phyloP scores from a whole-genome alignment of 1,139 yeast species.

The Hansenula lynferdii region DNA sequence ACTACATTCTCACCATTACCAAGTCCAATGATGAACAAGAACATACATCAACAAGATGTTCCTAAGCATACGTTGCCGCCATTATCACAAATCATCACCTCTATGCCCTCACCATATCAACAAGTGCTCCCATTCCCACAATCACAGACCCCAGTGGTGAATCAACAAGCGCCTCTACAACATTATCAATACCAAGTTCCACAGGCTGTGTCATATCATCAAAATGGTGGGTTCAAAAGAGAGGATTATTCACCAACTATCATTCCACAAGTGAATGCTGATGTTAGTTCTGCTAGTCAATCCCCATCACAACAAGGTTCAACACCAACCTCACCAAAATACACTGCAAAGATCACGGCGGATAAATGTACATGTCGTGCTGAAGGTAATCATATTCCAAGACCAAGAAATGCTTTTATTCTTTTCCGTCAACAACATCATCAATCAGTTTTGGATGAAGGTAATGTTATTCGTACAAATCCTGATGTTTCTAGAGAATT shows the following conservation, averaged over 20 bases:
- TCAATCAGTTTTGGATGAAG: constrained; percentile 59
- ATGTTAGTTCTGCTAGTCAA: background rate
- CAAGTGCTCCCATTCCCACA: background rate
- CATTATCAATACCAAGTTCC: constrained; percentile 2
- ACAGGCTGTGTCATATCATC: background rate
- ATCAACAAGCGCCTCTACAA: constrained; percentile 4
- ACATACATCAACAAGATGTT: constrained; percentile 1
- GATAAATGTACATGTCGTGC: constrained; percentile 23
- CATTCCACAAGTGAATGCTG: background rate
- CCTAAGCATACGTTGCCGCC: constrained; percentile 12
- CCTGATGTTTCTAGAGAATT: constrained; percentile 77
- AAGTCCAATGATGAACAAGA: constrained; percentile 1
- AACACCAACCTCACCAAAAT: constrained; percentile 10
- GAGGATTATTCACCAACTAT: constrained; percentile 1
- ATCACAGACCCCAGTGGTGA: background rate
- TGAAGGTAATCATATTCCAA: constrained; percentile 48
- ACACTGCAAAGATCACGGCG: constrained; percentile 9
- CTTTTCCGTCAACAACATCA: constrained; percentile 73
- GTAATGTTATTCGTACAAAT: constrained; percentile 56
- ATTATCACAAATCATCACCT: constrained; percentile 10
- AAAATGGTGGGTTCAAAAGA: background rate
- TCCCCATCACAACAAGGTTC: constrained; percentile 6
- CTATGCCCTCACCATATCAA: background rate
- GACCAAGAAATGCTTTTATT: constrained; percentile 77
- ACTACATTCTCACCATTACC: constrained; percentile 1